Conservation (phyloP, 805 yeast species). For the Myxozyma vanderwaltii region DNA sequence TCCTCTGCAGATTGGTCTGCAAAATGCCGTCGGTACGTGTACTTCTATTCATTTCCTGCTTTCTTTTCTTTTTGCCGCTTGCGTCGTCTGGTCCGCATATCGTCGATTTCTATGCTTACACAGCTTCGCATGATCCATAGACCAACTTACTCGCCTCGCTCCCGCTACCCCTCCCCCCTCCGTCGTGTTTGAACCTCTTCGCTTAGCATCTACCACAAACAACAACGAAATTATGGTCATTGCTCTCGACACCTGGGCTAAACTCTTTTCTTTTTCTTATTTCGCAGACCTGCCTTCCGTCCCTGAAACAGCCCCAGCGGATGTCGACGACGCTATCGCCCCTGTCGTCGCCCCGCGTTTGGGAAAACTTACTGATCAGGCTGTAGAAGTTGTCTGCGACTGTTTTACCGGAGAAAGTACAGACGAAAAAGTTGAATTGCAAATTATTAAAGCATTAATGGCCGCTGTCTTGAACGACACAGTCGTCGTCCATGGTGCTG, state of each 20-base stretch:
- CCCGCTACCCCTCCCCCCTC: conserved; percentile 48
- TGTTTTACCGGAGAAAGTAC: conserved; percentile 93
- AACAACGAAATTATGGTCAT: conserved; percentile 65
- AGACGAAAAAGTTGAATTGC: conserved; percentile 84
- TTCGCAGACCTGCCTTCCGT: conserved; percentile 47
- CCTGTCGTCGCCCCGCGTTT: conserved; percentile 31
- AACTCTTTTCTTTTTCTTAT: conserved; percentile 81
- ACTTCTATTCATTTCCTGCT: conserved; percentile 2
- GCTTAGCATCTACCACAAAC: conserved; percentile 62
- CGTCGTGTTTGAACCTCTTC: conserved; percentile 75
- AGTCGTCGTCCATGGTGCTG: conserved; percentile 86
- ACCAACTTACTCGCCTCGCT: conserved; percentile 37
- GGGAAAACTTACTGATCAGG: conserved; percentile 39
- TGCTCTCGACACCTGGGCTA: conserved; percentile 84
- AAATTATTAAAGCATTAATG: conserved; percentile 87
- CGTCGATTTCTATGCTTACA: background rate
- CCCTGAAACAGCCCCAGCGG: conserved; percentile 14
- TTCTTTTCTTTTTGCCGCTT: background rate
- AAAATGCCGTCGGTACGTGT: conserved; percentile 41
- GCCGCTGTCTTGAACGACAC: conserved; percentile 81
- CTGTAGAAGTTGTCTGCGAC: conserved; percentile 78
- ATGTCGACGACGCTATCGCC: conserved; percentile 20
- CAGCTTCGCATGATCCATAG: conserved; percentile 21
- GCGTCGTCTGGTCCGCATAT: background rate
- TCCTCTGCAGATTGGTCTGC: conserved; percentile 43